Evolutionary conservation across 192 early-diverging fungal genomes (phyloP), one percentile per base, ranked within the genome.

Genomic region (Entomortierella parvispora): DNA sequence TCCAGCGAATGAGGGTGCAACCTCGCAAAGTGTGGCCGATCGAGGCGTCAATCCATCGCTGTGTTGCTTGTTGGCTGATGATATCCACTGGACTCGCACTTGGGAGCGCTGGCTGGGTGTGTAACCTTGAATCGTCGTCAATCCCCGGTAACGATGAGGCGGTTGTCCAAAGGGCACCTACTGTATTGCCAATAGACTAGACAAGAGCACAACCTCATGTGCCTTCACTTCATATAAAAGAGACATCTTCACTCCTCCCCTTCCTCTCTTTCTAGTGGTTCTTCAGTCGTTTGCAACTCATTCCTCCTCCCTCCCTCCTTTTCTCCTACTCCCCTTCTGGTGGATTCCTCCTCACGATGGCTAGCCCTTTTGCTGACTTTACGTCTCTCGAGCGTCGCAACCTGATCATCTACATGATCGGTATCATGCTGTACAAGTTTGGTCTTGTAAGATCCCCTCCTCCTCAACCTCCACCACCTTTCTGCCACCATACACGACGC

Each of bases 351-450:
- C 50, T 45, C 15, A 46, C 40, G 40, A 72, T 72, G 70, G 42
- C 25, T 23, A 62, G 51, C 58, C 64, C 62, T 26, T 46, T 71
- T 15, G 68, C 65, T 34, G 86, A 88, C 81, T 80, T 90, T 85
- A 80, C 86, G 83, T 67, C 50, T 22, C 25, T 34, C 0, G 86
- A 87, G 62, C 65, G 63, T 15, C 49, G 71, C 14, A 86, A 88
- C 61, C 46, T 88, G 42, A 42, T 80, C 48, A 61, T 88, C 47
- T 88, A 87, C 60, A 81, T 88, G 74, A 20, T 58, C n/a, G 86
- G 86, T 22, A 88, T 88, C 67, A 88, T 88, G 86, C 48, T 65
- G 58, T 87, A 84, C 71, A 86, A 86, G 71, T 88, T 88, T 58
- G 85, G 71, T 29, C 63, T 83, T 33, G 86, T 86, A 83, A 51